Evolutionary conservation across 441 rosid species (phyloP), one percentile per base, ranked within the genome.

Genomic region (Melastoma candidum): DNA sequence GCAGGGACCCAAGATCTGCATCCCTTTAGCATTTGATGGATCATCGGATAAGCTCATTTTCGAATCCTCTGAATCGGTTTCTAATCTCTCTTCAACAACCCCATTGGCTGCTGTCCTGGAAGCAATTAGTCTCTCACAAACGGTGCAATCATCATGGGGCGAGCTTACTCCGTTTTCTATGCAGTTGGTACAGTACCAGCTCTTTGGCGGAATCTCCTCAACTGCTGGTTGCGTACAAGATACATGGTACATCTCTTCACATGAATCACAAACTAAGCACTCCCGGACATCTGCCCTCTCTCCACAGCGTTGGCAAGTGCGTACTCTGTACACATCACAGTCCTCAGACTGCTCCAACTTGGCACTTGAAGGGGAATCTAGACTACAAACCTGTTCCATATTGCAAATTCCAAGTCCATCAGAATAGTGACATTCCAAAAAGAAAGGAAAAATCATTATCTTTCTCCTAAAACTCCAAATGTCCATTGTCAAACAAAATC

Each of bases 171-270:
- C 95, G 44, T 63, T 62, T 49, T 74, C 61, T 32, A 64, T 67
- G 75, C 98, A 93, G 65, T 51, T 70, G 44, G 64, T 65, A 68
- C 98, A 93, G 61, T 81, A 86, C 98, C 97, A 93, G 47, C 72
- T 79, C 64, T 53, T 73, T 0, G 68, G 75, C n/a, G 88, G 82
- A 67, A 81, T 84, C 71, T 72, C 80, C 50, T 73, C 71, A 58
- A 79, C 77, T 58, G 85, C 82, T 43, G 95, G 95, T 56, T 81
- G 73, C 51, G 81, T 85, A 63, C 97, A 92, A 56, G 83, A 68
- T 68, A 88, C 73, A 63, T 88, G 98, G 71, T 79, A 84, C 68
- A 76, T 72, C 57, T 78, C 86, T 70, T 88, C 95, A 5, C 98
- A 92, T 32, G 89, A 83, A 76, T 86, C 92, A 67, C 97, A 93